Base-by-base conservation (phyloP, 2,329 filamentous ascomycete genomes). In the Aureobasidium uvarum region DNA sequence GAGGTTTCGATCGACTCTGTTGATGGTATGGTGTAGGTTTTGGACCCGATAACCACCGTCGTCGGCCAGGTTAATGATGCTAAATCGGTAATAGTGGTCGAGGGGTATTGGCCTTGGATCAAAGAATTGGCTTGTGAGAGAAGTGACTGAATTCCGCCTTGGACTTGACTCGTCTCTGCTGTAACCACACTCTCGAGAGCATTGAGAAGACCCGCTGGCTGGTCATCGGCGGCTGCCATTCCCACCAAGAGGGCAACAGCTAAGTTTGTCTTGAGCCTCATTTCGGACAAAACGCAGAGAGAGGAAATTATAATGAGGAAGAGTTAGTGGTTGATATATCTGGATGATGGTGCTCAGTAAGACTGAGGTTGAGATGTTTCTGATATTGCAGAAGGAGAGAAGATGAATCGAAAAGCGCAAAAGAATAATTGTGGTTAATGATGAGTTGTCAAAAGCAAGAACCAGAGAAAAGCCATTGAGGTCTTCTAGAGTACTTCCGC, bases 11-110 rank as follows among this genome's bases (percentile, higher is more conserved):
- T 20, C 2, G 25, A 31, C 13, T 31, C 46, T 10, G 46, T 51
- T 14, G 66, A 45, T 13, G 38, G 39, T 23, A 65, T 48, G n/a
- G 62, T 58, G n/a, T 67, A 67, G 16, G 69, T 70, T 13, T 69
- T 67, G 3, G 63, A 62, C 0, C 67, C 69, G 20, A 70, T 67
- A 11, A 67, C 66, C 14, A 71, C 66, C 2, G 68, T 67, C 8
- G 60, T 52, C n/a, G 69, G 68, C 65, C 67, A 66, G 1, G 68
- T 69, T 7, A 71, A 31, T 1, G 64, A 41, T 5, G 62, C 66
- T 8, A 69, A 14, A 48, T 67, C 36, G 14, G 62, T 64, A 6
- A 67, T 45, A 5, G 64, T 67, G 14, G 64, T 65, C n/a, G 67
- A 67, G 7, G 66, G 64, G 33, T 66, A 68, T 28, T 66, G 55